Percentiles rank a stretch among this genome's conserved stretches.
Evolutionary conservation across 2,329 filamentous ascomycete species (phyloP).

Genomic region (Trichophyton benhamiae): DNA sequence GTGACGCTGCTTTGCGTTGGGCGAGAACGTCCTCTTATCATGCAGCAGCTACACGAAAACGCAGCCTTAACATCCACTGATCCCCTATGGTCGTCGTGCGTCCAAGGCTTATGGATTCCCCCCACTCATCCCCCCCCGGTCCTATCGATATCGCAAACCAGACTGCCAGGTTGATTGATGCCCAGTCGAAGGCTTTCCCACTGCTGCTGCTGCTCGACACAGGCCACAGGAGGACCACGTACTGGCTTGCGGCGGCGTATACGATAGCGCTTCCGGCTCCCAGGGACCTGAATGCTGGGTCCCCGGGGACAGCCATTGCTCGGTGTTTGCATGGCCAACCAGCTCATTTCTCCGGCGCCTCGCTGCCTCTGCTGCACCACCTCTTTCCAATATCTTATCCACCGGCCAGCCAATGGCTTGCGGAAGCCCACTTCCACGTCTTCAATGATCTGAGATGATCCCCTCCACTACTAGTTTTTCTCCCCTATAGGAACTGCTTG

Average conservation of each 20-base stretch:
- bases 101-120: not conserved
- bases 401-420: not conserved
- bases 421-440: conserved; percentile 1
- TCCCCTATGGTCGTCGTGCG: not conserved
- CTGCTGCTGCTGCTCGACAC: not conserved
- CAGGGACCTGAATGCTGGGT: conserved; percentile 1
- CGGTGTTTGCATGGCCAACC: conserved; percentile 1
- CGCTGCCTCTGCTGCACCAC: not conserved
- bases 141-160: conserved; percentile 1
- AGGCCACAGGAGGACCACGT: conserved; percentile 1
- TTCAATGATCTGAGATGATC: conserved; percentile 1
- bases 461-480: not conserved
- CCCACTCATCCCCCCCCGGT: not conserved
- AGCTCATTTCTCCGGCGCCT: not conserved
- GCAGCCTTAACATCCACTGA: not conserved
- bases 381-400: not conserved
- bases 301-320: not conserved
- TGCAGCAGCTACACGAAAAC: not conserved
- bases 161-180: conserved; percentile 3
- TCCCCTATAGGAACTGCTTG: not conserved
- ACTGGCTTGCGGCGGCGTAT: not conserved
- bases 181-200: not conserved
- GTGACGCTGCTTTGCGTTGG: not conserved
- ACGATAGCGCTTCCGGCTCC: not conserved
- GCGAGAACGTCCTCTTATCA: not conserved